Evolutionary conservation across 2,329 filamentous ascomycete species (phyloP), one percentile per base, ranked within the genome.

Genomic region (Ascosphaera apis): DNA sequence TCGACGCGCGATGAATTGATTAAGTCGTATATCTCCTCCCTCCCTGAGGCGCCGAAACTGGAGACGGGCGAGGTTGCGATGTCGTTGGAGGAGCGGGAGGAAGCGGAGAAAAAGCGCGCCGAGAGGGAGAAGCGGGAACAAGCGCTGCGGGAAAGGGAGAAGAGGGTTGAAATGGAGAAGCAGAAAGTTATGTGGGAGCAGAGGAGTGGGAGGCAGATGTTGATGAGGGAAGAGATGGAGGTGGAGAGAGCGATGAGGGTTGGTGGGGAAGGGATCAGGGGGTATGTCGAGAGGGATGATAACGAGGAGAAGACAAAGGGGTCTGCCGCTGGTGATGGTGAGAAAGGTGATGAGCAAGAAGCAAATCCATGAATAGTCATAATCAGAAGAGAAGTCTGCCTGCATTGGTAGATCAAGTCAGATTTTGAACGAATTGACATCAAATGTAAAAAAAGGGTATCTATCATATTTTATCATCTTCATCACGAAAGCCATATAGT

Each of bases 51-150:
- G 1, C 57, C 58, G 3, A 15, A 5, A 15, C 6, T 15, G 6
- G 31, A 15, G 13, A 17, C n/a, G 8, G 13, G 13, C 6, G 51
- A 55, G 19, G 37, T 47, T 19, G 44, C 47, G 15, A 43, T 58
- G 31, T 52, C 55, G 15, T 46, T 48, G 1, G 53, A 58, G 35
- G 50, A 60, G 37, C 47, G 52, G 37, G 50, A 53, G 35, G 50
- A 52, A 32, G 43, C 47, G 15, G 46, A 51, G n/a, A 54, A 46
- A 38, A 57, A 52, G 42, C 50, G 44, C 36, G 31, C 49, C 12
- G 56, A 60, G 31, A 51, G 58, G 3, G 54, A 59, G 41, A 57
- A 53, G 38, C 54, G 58, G n/a, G 55, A 61, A 39, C 54, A 48
- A 23, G 58, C 58, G 5, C 42, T 62, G 34, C 51, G 51, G 4